Conservation (phyloP, 257 asterid species). For the Cruciata laevipes region DNA sequence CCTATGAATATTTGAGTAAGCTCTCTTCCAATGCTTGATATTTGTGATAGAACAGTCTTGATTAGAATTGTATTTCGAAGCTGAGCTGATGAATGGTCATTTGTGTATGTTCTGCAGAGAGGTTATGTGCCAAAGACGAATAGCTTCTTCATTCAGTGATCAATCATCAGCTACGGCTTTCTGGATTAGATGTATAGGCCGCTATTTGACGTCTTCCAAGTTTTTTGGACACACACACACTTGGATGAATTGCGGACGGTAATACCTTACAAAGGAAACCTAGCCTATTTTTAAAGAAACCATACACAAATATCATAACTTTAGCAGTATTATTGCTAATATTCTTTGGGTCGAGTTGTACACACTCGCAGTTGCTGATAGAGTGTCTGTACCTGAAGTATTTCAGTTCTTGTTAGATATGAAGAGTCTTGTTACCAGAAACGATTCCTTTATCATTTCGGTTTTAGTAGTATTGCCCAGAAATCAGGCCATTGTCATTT, state of each 20-base stretch:
- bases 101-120: conserved; percentile 40
- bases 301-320: background rate
- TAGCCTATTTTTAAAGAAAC: background rate
- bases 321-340: background rate
- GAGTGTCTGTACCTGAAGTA: background rate
- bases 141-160: conserved; percentile 17
- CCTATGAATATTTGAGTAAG: conserved; percentile 90
- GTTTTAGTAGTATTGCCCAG: background rate
- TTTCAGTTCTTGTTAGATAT: background rate
- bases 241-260: conserved; percentile 7
- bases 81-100: conserved; percentile 14
- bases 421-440: background rate
- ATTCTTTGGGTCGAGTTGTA: conserved; percentile 5
- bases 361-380: background rate
- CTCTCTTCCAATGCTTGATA: background rate
- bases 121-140: conserved; percentile 48
- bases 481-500: background rate
- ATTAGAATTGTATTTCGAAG: background rate
- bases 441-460: background rate
- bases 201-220: conserved; percentile 1
- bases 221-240: background rate
- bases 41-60: background rate
- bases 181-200: conserved; percentile 5
- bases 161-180: background rate
- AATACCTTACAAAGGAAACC: background rate